phyloP scores from a whole-genome alignment of 169 alveolate genomes.

The Plasmodium chabaudi region DNA sequence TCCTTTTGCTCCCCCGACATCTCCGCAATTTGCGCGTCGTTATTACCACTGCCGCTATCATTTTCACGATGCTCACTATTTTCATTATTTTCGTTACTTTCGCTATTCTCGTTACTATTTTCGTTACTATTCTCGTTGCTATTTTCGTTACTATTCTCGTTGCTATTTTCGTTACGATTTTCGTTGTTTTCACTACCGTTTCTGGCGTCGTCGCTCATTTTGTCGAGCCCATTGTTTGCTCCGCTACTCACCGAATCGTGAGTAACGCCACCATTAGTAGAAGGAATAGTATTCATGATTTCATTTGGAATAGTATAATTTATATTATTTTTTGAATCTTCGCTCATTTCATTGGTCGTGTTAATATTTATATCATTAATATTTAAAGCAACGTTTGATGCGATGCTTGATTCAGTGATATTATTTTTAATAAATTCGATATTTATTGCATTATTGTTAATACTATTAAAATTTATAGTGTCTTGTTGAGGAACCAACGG shows the following conservation, averaged over 20 bases:
- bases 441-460: not conserved
- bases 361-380: slow-evolving; percentile 1
- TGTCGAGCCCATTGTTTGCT: not conserved
- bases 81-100: not conserved
- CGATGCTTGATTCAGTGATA: too few relatives aligned
- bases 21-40: too few relatives aligned
- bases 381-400: not conserved
- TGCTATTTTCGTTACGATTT: too few relatives aligned
- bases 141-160: too few relatives aligned
- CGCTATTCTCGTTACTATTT: not conserved
- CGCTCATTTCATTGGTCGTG: not conserved
- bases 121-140: not conserved
- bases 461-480: not conserved
- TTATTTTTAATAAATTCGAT: too few relatives aligned
- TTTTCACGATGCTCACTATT: not conserved
- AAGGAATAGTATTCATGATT: not conserved
- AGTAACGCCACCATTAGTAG: too few relatives aligned
- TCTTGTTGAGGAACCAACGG: too few relatives aligned
- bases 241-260: not conserved
- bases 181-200: slow-evolving; percentile 6
- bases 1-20: not conserved
- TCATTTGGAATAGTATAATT: not conserved
- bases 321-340: not conserved
- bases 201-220: not conserved
- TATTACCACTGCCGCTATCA: not conserved